These are phyloP conservation scores for Psidium friedrichsthalianum DNA, from an alignment of 345 rosid genomes.

Conservation along the genomic window DNA sequence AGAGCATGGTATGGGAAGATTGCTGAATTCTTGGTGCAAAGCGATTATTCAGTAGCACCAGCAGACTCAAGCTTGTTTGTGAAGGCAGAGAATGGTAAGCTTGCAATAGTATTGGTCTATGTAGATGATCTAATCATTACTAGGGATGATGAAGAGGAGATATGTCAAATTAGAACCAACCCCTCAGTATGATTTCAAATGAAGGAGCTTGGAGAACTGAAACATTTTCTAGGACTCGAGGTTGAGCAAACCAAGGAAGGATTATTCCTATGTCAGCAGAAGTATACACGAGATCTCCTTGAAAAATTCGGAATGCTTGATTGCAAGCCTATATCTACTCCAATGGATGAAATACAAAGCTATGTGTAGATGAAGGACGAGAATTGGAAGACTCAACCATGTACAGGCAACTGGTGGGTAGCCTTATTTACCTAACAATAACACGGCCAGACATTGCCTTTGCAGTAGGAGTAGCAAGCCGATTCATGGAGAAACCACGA, in stretches of 20 bases:
- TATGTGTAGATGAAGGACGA: not conserved
- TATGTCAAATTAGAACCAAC: too few relatives aligned
- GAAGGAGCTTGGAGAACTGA: not conserved
- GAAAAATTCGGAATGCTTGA: not conserved
- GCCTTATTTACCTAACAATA: too few relatives aligned
- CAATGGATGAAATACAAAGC: not conserved
- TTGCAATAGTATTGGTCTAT: not conserved
- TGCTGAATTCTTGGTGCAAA: not conserved
- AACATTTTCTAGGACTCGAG: not conserved
- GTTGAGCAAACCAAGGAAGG: not conserved
- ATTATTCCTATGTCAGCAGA: not conserved
- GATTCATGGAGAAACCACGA: too few relatives aligned
- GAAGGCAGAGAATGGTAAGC: not conserved
- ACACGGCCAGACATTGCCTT: too few relatives aligned
- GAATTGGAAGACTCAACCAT: not conserved
- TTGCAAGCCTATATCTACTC: not conserved
- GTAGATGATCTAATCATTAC: too few relatives aligned
- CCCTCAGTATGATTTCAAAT: too few relatives aligned
- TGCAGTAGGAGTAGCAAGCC: too few relatives aligned
- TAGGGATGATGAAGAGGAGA: too few relatives aligned
- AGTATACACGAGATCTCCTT: not conserved
- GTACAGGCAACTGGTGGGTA: not conserved
- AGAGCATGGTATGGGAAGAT: not conserved
- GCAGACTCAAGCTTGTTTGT: not conserved
- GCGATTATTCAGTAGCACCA: not conserved